Conservation (phyloP, 345 rosid genomes). For the Theobroma cacao region DNA sequence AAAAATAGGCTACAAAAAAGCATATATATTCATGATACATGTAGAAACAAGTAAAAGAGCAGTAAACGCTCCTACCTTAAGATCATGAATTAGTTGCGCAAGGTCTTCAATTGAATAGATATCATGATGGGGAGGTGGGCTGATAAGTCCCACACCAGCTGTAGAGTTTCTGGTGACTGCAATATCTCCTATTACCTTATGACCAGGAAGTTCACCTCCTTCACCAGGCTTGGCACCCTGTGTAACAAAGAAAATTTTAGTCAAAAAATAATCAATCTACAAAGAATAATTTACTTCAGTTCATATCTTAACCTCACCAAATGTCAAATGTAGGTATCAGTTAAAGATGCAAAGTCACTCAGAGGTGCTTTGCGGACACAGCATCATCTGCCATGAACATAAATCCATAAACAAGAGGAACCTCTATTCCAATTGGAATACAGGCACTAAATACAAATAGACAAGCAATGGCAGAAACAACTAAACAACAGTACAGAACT, state of each 20-base stretch:
- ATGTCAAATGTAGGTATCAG: slow-evolving; percentile 40
- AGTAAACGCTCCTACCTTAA: slow-evolving; percentile 59
- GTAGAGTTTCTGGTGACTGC: slow-evolving; percentile 96
- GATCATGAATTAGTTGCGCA: slow-evolving; percentile 97
- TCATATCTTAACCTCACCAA: slow-evolving; percentile 45
- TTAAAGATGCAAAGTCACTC: slow-evolving; percentile 43
- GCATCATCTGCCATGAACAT: slow-evolving; percentile 61
- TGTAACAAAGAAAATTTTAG: slow-evolving; percentile 16
- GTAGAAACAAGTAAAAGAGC: not conserved
- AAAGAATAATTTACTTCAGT: slow-evolving; percentile 17
- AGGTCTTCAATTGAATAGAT: slow-evolving; percentile 99
- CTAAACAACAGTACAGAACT: not conserved
- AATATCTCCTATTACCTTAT: slow-evolving; percentile 97
- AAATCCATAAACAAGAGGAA: slow-evolving; percentile 47
- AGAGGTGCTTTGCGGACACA: slow-evolving; percentile 45
- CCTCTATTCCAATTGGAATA: slow-evolving; percentile 42
- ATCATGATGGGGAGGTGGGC: slow-evolving; percentile 99
- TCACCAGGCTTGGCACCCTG: slow-evolving; percentile 99
- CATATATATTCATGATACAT: not conserved
- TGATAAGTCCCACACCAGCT: slow-evolving; percentile 98
- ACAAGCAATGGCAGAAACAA: slow-evolving; percentile 16
- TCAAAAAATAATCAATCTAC: slow-evolving; percentile 22
- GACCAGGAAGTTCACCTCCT: slow-evolving; percentile 99
- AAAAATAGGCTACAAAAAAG: not conserved
- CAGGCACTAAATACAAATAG: slow-evolving; percentile 31